Percentiles rank a stretch among this genome's conserved stretches.
Conservation (phyloP, 2,329 filamentous ascomycete species). For the Cyclaneusma minus region DNA sequence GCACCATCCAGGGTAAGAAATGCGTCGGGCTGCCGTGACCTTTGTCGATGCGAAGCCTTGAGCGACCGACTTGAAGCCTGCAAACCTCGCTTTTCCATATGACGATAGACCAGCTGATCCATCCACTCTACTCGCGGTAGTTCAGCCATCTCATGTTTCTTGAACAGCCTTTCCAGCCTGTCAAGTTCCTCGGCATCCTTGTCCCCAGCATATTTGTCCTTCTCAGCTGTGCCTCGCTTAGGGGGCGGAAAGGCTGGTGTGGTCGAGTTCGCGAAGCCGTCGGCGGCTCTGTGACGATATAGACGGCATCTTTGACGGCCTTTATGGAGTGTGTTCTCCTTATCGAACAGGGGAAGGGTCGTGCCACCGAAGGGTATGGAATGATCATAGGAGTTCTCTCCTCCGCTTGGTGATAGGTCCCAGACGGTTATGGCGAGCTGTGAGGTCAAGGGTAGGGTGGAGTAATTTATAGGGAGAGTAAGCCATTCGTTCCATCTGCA, state of each 20-base stretch:
- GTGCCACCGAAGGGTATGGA: conserved; percentile 88
- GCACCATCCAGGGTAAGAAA: conserved; percentile 18
- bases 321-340: conserved; percentile 79
- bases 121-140: conserved; percentile 89
- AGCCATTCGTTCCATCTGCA: conserved; percentile 92
- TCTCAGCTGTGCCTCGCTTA: conserved; percentile 32
- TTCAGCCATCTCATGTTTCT: conserved; percentile 97
- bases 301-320: conserved; percentile 84
- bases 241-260: conserved; percentile 57
- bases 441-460: conserved; percentile 64
- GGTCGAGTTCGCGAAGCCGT: conserved; percentile 65
- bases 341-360: conserved; percentile 81
- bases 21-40: conserved; percentile 16
- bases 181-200: conserved; percentile 75
- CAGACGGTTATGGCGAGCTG: conserved; percentile 87
- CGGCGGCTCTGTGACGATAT: conserved; percentile 67
- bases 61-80: conserved; percentile 48
- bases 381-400: conserved; percentile 53
- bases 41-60: conserved; percentile 37
- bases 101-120: conserved; percentile 83
- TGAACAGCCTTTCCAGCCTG: conserved; percentile 75
- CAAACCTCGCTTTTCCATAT: conserved; percentile 62
- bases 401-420: conserved; percentile 76
- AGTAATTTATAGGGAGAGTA: conserved; percentile 69
- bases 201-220: conserved; percentile 36